These are phyloP conservation scores for Cucumis cinereus DNA, from an alignment of 306 rosid genomes.

Conservation along the genomic window DNA sequence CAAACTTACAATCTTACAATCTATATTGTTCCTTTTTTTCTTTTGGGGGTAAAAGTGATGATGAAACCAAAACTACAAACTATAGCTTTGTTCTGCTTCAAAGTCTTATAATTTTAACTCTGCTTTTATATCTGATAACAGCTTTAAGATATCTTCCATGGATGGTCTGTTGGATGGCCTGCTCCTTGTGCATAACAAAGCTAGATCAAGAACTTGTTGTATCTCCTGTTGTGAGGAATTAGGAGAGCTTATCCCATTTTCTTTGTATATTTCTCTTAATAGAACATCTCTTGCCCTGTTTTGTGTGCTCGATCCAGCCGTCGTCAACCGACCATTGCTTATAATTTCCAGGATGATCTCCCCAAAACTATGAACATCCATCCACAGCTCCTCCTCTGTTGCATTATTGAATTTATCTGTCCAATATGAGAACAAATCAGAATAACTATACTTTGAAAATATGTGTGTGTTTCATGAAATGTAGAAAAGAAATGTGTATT, in stretches of 20 bases:
- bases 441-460: not conserved
- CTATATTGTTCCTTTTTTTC: not conserved
- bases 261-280: slow-evolving; percentile 43
- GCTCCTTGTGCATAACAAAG: slow-evolving; percentile 60
- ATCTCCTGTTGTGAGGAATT: slow-evolving; percentile 43
- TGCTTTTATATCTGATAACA: slow-evolving; percentile 41
- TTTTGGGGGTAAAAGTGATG: not conserved
- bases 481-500: not conserved
- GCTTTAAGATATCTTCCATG: slow-evolving; percentile 58
- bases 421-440: slow-evolving; percentile 5
- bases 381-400: slow-evolving; percentile 51
- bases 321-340: slow-evolving; percentile 43
- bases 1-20: slow-evolving; percentile 15
- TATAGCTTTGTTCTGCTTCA: slow-evolving; percentile 18
- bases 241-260: slow-evolving; percentile 36
- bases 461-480: not conserved
- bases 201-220: slow-evolving; percentile 48
- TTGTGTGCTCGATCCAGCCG: slow-evolving; percentile 38
- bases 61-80: slow-evolving; percentile 14
- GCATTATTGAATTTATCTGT: slow-evolving; percentile 37
- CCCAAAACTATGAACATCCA: slow-evolving; percentile 61
- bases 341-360: slow-evolving; percentile 58
- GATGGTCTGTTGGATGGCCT: slow-evolving; percentile 52
- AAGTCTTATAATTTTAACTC: slow-evolving; percentile 16
- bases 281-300: slow-evolving; percentile 45